phyloP scores from a whole-genome alignment of 2,329 filamentous ascomycete genomes.

The Colletotrichum sp. region DNA sequence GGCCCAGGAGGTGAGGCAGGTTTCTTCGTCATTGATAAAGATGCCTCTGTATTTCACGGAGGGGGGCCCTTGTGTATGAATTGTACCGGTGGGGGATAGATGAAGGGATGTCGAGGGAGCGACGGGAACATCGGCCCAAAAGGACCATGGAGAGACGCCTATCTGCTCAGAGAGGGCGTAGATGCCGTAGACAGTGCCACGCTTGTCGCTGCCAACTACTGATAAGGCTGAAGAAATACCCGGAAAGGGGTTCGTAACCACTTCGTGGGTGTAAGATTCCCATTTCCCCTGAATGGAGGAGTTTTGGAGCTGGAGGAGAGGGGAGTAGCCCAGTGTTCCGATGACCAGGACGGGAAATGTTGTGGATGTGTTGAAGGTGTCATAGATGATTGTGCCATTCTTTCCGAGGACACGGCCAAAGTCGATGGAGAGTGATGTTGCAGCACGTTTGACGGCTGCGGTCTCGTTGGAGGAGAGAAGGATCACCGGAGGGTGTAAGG shows the following conservation, averaged over 20 bases:
- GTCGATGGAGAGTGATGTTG: constrained; percentile 52
- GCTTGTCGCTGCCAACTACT: constrained; percentile 53
- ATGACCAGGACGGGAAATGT: neutral
- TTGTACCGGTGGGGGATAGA: constrained; percentile 39
- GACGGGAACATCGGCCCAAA: constrained; percentile 59
- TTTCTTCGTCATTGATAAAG: constrained; percentile 66
- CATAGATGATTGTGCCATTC: neutral
- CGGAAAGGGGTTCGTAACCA: constrained; percentile 41
- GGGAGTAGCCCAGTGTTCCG: constrained; percentile 31
- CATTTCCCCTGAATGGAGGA: constrained; percentile 52
- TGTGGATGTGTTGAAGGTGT: neutral
- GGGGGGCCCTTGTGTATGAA: constrained; percentile 47
- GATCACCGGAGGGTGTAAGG: neutral
- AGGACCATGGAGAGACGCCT: constrained; percentile 65
- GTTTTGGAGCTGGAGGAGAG: constrained; percentile 53
- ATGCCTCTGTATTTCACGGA: constrained; percentile 63
- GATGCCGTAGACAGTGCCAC: constrained; percentile 61
- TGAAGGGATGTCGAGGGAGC: constrained; percentile 49
- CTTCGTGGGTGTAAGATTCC: constrained; percentile 56
- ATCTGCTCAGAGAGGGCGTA: constrained; percentile 65
- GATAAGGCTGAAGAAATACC: constrained; percentile 53
- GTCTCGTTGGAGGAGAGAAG: neutral
- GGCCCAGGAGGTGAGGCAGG: constrained; percentile 59
- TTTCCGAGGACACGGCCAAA: constrained; percentile 54
- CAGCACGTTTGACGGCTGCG: constrained; percentile 48